These are phyloP conservation scores for Septoria petroselini DNA, from an alignment of 2,329 filamentous ascomycete genomes.

Conservation along the genomic window DNA sequence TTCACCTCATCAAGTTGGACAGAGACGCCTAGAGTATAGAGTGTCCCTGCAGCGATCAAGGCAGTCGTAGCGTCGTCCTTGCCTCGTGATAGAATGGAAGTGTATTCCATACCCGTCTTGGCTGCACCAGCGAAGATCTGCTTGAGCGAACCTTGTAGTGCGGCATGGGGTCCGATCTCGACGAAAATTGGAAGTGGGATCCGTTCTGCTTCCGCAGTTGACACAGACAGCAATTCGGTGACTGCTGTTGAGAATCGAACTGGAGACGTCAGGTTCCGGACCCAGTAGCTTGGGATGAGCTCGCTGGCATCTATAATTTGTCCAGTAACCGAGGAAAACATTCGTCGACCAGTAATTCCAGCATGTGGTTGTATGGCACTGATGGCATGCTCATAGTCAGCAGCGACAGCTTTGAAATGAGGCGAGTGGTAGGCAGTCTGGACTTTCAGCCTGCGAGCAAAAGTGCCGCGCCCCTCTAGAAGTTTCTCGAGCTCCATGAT, in stretches of 20 bases:
- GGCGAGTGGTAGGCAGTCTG: constrained; percentile 46
- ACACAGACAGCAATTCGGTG: background rate
- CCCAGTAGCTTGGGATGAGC: background rate
- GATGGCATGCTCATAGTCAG: background rate
- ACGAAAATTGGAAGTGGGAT: too few relatives aligned
- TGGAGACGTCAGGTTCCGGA: background rate
- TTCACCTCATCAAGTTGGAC: background rate
- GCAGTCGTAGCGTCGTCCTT: background rate
- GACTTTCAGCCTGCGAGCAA: constrained; percentile 42
- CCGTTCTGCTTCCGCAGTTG: background rate
- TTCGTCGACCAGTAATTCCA: background rate
- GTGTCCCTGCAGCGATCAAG: background rate
- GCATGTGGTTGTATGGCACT: background rate
- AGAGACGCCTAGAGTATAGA: background rate
- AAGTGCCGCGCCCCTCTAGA: background rate
- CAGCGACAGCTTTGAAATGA: constrained; percentile 28
- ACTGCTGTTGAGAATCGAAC: constrained; percentile 1
- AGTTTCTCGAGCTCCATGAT: background rate
- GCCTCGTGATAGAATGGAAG: background rate
- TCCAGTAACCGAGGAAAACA: constrained; percentile 2
- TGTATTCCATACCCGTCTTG: background rate
- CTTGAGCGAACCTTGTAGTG: too few relatives aligned
- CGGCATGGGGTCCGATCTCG: constrained; percentile 12
- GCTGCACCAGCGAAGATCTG: constrained; percentile 3
- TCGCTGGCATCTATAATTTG: background rate